Base-by-base conservation (phyloP, 495 filamentous ascomycete genomes). In the Lepraria neglecta region DNA sequence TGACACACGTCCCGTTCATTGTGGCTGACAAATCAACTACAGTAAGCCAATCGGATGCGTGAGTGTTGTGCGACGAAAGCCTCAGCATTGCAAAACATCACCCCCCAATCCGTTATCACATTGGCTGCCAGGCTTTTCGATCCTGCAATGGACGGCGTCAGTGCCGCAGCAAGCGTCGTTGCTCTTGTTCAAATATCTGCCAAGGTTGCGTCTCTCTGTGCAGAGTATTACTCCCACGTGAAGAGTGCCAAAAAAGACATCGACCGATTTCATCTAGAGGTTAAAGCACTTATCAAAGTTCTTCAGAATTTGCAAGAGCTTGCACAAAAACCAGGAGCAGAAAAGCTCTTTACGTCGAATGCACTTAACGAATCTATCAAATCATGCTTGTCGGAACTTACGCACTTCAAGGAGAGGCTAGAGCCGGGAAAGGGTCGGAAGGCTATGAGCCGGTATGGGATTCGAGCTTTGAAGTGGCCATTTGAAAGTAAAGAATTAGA, bases 391-490 rank as follows among this genome's bases (percentile, higher is more conserved):
- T 64, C 44, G 53, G 53, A 69, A 47, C 73, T 80, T 53, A 31
- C 35, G 59, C 48, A 57, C 19, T 66, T 78, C 30, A 59, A 73
- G 65, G 65, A 61, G 58, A 71, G 67, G 55, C 67, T 78, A 51
- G 19, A 51, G 48, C 48, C 19, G 21, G 48, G 48, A 51, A 51
- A 51, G 48, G 48, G 48, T 51, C 48, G 48, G 48, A 51, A 51
- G 48, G 48, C 48, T 31, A 28, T 51, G 6, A 51, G 48, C 28
- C 48, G 48, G 61, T 54, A 68, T n/a, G 73, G 72, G 50, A 43
- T 72, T 45, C 70, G 71, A 64, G 67, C 73, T 55, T 69, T 76
- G 31, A 76, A 73, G 60, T 80, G 73, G 76, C 76, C 72, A 11
- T 71, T 80, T 48, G 68, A 70, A 55, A 72, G 70, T 33, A 69